phyloP scores from a whole-genome alignment of 1,139 yeast species.

The Taiozyma sp. region DNA sequence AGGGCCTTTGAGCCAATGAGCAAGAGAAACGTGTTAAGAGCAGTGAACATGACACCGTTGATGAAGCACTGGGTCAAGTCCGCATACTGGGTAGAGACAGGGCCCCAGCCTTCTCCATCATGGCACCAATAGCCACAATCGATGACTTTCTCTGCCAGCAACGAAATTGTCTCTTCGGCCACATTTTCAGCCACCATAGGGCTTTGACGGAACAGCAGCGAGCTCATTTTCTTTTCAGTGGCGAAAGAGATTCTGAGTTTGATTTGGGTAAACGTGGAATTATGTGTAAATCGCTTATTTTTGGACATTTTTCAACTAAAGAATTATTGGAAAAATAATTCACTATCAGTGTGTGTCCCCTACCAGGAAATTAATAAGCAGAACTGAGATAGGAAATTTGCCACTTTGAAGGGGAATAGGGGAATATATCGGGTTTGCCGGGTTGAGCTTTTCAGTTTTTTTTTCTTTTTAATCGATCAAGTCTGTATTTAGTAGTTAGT shows the following conservation, averaged over 20 bases:
- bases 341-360: neutral
- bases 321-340: too few species aligned
- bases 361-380: neutral
- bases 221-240: neutral
- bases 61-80: constrained; percentile 82
- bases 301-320: too few species aligned
- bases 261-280: too few species aligned
- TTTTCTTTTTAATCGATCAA: too few species aligned
- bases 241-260: neutral
- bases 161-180: neutral
- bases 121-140: constrained; percentile 28
- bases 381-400: too few species aligned
- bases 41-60: constrained; percentile 58
- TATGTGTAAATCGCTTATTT: too few species aligned
- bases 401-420: too few species aligned
- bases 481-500: too few species aligned
- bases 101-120: constrained; percentile 69
- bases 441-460: too few species aligned
- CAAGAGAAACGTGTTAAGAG: constrained; percentile 48
- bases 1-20: constrained; percentile 39
- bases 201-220: neutral
- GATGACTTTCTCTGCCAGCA: neutral
- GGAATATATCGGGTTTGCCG: too few species aligned
- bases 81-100: constrained; percentile 47
- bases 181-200: neutral